These are phyloP conservation scores for Pseudonectria foliicola DNA, from an alignment of 2,329 filamentous ascomycete species.

Conservation along the genomic window DNA sequence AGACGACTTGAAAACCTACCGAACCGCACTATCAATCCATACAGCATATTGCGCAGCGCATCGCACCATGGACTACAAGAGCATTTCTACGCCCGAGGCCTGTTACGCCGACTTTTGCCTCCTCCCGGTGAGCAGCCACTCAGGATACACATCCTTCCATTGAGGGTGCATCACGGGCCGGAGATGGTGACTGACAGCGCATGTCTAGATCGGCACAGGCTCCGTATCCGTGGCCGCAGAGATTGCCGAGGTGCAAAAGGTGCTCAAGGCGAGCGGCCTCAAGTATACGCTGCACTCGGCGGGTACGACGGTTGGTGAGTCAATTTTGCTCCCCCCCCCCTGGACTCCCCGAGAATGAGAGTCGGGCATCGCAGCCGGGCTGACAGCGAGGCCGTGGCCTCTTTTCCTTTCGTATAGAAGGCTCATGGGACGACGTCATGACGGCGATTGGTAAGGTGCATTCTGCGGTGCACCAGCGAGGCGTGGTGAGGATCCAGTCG, in stretches of 20 bases:
- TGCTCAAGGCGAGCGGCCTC: conserved; percentile 74
- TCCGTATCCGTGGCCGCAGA: conserved; percentile 70
- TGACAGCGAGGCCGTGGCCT: too few relatives aligned
- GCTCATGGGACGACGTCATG: conserved; percentile 85
- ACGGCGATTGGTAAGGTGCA: conserved; percentile 80
- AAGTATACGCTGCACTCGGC: conserved; percentile 88
- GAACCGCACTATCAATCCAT: not conserved
- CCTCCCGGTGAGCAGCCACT: conserved; percentile 57
- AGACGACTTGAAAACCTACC: not conserved
- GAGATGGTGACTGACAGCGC: conserved; percentile 4
- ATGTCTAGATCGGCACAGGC: conserved; percentile 66
- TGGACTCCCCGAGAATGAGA: too few relatives aligned
- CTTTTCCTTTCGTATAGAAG: conserved; percentile 52
- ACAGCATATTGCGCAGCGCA: not conserved
- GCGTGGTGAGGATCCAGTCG: conserved; percentile 77
- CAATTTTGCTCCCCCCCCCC: conserved; percentile 4
- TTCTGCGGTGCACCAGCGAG: conserved; percentile 65
- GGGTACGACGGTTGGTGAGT: conserved; percentile 82
- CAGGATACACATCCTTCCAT: not conserved
- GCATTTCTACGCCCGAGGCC: conserved; percentile 57
- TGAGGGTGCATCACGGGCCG: not conserved
- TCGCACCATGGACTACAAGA: conserved; percentile 36
- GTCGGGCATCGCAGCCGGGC: too few relatives aligned
- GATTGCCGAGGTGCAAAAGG: conserved; percentile 79
- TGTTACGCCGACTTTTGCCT: conserved; percentile 91